These are phyloP conservation scores for Kwoniella bestiolae DNA, from an alignment of 768 basidiomycete genomes.

Conservation along the genomic window DNA sequence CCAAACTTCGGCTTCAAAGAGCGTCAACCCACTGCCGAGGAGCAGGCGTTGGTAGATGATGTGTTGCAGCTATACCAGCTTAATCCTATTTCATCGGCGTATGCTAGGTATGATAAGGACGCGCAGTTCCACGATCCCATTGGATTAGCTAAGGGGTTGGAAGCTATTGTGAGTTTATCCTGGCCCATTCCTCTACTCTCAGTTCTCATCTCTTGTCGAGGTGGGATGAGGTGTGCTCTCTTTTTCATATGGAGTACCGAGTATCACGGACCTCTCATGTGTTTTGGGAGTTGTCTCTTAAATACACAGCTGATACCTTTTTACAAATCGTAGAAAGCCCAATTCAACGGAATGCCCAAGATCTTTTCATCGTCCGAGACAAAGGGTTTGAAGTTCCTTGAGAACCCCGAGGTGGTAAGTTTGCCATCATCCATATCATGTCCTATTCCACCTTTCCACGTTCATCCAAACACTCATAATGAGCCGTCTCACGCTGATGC, in stretches of 20 bases:
- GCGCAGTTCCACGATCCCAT: slow-evolving; percentile 55
- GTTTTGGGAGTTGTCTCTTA: no score
- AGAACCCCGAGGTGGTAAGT: slow-evolving; percentile 52
- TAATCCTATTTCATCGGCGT: slow-evolving; percentile 45
- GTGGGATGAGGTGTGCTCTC: no score
- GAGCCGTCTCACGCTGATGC: neutral
- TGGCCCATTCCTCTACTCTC: no score
- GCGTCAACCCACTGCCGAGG: slow-evolving; percentile 38
- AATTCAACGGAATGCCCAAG: slow-evolving; percentile 52
- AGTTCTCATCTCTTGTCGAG: no score
- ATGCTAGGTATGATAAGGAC: slow-evolving; percentile 40
- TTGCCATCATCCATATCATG: slow-evolving; percentile 1
- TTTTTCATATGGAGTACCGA: no score
- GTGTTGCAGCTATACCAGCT: slow-evolving; percentile 52
- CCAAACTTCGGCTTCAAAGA: slow-evolving; percentile 46
- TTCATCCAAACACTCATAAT: no score
- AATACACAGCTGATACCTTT: no score
- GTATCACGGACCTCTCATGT: no score
- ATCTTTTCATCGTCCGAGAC: slow-evolving; percentile 45
- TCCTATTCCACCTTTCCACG: neutral
- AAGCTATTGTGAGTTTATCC: slow-evolving; percentile 43
- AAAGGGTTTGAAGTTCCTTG: slow-evolving; percentile 42
- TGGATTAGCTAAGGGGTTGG: slow-evolving; percentile 49
- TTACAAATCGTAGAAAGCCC: slow-evolving; percentile 44
- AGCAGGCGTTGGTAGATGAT: slow-evolving; percentile 46